Evolutionary conservation across 2,329 filamentous ascomycete genomes (phyloP), one percentile per base, ranked within the genome.

Genomic region (Cladobotryum mycophilum): DNA sequence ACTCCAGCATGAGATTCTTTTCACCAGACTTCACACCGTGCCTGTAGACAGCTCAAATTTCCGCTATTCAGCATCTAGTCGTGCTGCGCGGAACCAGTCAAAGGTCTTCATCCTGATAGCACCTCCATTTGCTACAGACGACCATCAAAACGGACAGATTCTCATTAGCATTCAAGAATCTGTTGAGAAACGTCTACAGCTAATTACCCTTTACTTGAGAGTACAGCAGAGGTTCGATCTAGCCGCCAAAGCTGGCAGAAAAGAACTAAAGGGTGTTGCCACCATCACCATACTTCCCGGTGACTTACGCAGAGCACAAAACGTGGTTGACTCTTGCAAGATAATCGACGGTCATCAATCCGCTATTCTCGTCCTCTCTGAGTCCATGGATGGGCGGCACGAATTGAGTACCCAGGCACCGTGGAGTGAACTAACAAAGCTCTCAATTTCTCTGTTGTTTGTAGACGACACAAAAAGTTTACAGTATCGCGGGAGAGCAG

Each of bases 391-490:
- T 56, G 84, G 85, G 1, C 76, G 78, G 30, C 78, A 81, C 43
- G 81, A 86, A 60, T 67, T 92, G 14, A 88, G 84, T 56, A 70
- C 88, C 9, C 86, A 90, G 65, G 85, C 85, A 5, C 86, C 86
- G 1, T 91, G 87, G 87, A 84, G 84, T 51, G 78, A 79, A 47
- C 74, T 86, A 12, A 81, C 83, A n/a, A 82, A 81, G 41, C 69
- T 90, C n/a, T 71, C 76, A 0, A 67, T 89, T 2, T 84, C 86
- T 2, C 58, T 75, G 25, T 70, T 89, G 17, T 75, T 76, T 53
- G 65, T 82, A 18, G 76, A 83, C 51, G 81, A 86, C 55, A 72
- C 78, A 22, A 76, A 80, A 58, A 79, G 75, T 51, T 69, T 87
- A 36, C 80, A 81, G 48, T 80, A 79, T 54, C 68, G 72, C 44